These are phyloP conservation scores for Wickerhamiella sergipiensis DNA, from an alignment of 805 yeast species.

Conservation along the genomic window DNA sequence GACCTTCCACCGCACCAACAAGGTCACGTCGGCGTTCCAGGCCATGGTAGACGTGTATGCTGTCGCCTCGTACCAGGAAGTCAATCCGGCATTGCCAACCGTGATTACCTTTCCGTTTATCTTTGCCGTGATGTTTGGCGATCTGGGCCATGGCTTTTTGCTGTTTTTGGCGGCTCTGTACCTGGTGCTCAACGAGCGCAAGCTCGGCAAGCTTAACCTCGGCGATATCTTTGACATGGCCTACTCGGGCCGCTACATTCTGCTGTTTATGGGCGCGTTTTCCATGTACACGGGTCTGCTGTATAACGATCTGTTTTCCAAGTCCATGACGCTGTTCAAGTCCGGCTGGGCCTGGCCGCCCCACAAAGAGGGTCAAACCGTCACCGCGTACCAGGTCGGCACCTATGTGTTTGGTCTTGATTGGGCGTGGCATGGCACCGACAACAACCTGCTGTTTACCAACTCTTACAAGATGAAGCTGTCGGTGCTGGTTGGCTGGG, in stretches of 20 bases:
- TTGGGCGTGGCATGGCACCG: conserved; percentile 95
- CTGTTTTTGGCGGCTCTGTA: conserved; percentile 58
- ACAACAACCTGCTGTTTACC: conserved; percentile 75
- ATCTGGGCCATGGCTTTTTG: conserved; percentile 87
- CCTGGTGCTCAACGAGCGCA: conserved; percentile 61
- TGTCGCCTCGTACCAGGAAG: conserved; percentile 81
- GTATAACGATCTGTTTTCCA: conserved; percentile 88
- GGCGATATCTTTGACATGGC: conserved; percentile 98
- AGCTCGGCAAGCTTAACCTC: conserved; percentile 52
- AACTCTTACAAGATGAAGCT: conserved; percentile 97
- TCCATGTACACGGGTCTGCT: conserved; percentile 91
- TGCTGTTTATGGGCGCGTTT: conserved; percentile 83
- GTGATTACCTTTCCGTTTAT: conserved; percentile 92
- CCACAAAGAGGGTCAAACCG: conserved; percentile 47
- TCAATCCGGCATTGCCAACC: conserved; percentile 92
- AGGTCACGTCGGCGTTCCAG: conserved; percentile 88
- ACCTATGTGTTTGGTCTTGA: conserved; percentile 80
- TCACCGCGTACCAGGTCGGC: conserved; percentile 53
- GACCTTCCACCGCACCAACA: conserved; percentile 86
- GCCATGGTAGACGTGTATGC: conserved; percentile 92
- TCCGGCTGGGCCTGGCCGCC: conserved; percentile 95
- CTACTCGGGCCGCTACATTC: conserved; percentile 78
- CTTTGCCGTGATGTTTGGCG: conserved; percentile 99
- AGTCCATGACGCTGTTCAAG: conserved; percentile 72
- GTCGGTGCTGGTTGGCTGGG: conserved; percentile 85